Base-by-base conservation (phyloP, 768 basidiomycete species). In the Panaeolus papilionaceus region DNA sequence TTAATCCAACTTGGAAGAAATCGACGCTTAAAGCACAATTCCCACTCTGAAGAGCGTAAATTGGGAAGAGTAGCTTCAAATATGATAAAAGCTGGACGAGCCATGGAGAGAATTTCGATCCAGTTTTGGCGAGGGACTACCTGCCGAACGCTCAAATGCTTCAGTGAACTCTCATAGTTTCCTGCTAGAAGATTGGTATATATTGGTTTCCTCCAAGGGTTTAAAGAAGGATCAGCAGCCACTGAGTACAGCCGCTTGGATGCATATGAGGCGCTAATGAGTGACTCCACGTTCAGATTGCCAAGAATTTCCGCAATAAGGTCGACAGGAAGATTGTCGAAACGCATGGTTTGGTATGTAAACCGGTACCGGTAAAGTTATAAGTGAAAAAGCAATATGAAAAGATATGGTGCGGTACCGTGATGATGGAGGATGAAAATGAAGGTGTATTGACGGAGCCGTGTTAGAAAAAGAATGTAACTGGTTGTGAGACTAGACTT, bases 1-100 rank as follows among this genome's bases (percentile, higher is more conserved):
- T 85, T 91, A 37, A 73, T 73, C 91, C 92, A 94, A n/a, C 90
- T 85, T 6, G 93, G 93, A 12, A 92, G 78, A 78, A 93, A 95
- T 47, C 93, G 80, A 66, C 87, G 81, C 62, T 79, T 82, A 72
- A 93, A 93, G 68, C 87, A 88, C 66, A 92, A 91, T 71, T 92
- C 87, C 92, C 92, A 95, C 68, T 94, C 89, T 0, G 75, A 71
- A 12, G 86, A 80, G 69, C 78, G 85, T 69, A 94, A 78, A 72
- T 91, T 89, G 7, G 93, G 93, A 38, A 92, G 77, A 8, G 90
- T 89, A 28, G 87, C 81, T 51, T 92, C 86, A 72, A 87, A 90
- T 8, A 94, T 79, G 44, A 94, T 81, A 76, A 89, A 92, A 4
- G 81, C 73, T 0, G 92, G 82, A 37, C 79, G 78, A 12, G 89